These are phyloP conservation scores for Pirum gemmata DNA, from an alignment of 78 protist genomes.

Conservation along the genomic window DNA sequence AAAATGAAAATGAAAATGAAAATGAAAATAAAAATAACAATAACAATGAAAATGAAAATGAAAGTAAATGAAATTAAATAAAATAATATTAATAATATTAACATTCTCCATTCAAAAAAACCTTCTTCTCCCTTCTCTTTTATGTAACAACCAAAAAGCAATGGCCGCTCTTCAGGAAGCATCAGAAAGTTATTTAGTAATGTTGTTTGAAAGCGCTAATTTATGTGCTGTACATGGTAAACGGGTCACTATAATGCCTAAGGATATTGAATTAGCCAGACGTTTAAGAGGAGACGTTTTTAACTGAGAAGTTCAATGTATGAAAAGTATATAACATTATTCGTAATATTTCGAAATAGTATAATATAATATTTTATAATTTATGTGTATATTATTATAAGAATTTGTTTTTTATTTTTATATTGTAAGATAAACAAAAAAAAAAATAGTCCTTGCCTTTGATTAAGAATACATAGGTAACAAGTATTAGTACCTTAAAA, in stretches of 20 bases:
- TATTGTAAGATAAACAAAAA: neutral
- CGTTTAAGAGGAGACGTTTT: slow-evolving; percentile 85
- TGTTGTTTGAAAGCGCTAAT: slow-evolving; percentile 69
- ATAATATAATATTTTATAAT: neutral
- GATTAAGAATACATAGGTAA: too few species aligned
- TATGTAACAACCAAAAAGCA: too few species aligned
- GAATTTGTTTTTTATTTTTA: neutral
- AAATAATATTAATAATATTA: too few species aligned
- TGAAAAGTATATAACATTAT: neutral
- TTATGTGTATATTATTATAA: neutral
- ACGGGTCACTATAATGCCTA: slow-evolving; percentile 82
- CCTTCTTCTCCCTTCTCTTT: too few species aligned
- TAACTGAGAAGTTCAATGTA: slow-evolving; percentile 33
- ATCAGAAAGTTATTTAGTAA: slow-evolving; percentile 62
- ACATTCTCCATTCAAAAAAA: too few species aligned
- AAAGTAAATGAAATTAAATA: too few species aligned
- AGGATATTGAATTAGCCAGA: slow-evolving; percentile 88
- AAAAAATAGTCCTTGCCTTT: neutral
- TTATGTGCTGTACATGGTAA: slow-evolving; percentile 71
- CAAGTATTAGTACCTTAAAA: too few species aligned
- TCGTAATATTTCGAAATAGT: too few species aligned
- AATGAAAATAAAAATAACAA: too few species aligned
- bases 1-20: too few species aligned
- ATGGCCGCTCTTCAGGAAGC: slow-evolving; percentile 69
- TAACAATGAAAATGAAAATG: too few species aligned